phyloP scores from a whole-genome alignment of 139 green algal species.

The Tetratostichococcus sp. region DNA sequence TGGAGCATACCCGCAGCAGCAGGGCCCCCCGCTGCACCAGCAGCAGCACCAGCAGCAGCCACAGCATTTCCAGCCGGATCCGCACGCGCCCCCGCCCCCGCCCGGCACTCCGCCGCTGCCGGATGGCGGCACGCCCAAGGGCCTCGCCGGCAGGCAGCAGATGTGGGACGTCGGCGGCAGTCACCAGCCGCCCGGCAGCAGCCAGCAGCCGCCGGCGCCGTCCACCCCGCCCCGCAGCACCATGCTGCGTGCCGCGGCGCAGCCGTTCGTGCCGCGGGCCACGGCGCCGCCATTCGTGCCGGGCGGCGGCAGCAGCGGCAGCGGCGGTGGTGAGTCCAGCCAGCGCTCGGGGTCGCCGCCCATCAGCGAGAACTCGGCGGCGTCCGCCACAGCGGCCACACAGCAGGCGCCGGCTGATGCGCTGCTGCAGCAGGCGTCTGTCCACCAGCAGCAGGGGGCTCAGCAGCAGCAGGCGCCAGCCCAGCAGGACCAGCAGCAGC shows the following conservation, averaged over 20 bases:
- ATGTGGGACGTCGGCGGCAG: neutral
- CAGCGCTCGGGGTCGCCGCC: neutral
- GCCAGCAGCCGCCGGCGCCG: neutral
- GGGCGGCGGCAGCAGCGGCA: neutral
- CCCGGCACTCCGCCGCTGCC: neutral
- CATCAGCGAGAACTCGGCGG: neutral
- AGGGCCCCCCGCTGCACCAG: neutral
- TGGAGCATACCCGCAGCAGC: neutral
- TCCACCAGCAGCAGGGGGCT: neutral
- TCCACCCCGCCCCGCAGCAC: neutral
- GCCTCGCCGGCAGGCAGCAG: neutral
- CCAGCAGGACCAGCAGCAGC: slow-evolving; percentile 9
- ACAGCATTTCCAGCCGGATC: neutral
- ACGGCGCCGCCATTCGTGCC: slow-evolving; percentile 14
- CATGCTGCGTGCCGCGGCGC: neutral
- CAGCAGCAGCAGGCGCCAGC: slow-evolving; percentile 4
- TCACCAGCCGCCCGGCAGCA: neutral
- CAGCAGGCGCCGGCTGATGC: neutral
- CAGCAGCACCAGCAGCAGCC: slow-evolving; percentile 3
- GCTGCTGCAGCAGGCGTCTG: no score
- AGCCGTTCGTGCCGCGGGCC: slow-evolving; percentile 1
- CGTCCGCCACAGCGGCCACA: neutral
- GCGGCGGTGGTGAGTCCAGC: slow-evolving; percentile 7
- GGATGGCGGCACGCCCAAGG: neutral
- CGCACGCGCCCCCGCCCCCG: neutral